A percentile compares a stretch with the other conserved stretches of the same genome.
Conservation (phyloP, 305 asterid species). For the Rubia occidens region DNA sequence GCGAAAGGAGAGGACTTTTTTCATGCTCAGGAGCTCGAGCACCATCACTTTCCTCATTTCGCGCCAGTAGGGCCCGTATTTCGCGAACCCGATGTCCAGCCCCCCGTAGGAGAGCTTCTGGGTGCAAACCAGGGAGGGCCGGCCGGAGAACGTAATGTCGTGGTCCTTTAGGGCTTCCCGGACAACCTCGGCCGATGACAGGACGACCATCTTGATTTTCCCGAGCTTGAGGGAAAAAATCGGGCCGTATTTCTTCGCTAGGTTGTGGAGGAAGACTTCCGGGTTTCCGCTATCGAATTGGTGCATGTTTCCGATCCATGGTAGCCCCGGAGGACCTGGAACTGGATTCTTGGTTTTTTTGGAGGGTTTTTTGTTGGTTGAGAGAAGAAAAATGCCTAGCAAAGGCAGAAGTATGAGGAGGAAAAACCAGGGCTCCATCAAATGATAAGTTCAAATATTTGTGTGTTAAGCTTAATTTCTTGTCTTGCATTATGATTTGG, state of each 20-base stretch:
- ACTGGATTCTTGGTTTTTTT: neutral
- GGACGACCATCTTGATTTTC: neutral
- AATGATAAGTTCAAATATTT: no score
- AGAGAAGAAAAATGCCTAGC: neutral
- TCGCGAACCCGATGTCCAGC: slow-evolving; percentile 7
- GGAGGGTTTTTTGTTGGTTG: neutral
- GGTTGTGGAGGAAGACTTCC: slow-evolving; percentile 7
- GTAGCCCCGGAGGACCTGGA: slow-evolving; percentile 24
- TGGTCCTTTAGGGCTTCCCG: slow-evolving; percentile 13
- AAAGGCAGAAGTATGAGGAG: neutral
- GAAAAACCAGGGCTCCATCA: neutral
- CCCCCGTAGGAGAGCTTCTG: slow-evolving; percentile 17
- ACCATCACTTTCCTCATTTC: slow-evolving; percentile 20
- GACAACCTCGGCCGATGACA: slow-evolving; percentile 21
- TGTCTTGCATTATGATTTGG: neutral
- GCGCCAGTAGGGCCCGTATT: slow-evolving; percentile 20
- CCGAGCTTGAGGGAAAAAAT: slow-evolving; percentile 15
- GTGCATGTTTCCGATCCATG: slow-evolving; percentile 18
- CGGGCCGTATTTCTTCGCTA: slow-evolving; percentile 22
- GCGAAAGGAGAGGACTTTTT: slow-evolving; percentile 19
- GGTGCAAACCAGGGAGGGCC: slow-evolving; percentile 5
- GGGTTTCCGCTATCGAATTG: slow-evolving; percentile 2
- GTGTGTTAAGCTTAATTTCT: no score
- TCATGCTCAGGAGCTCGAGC: slow-evolving; percentile 12
- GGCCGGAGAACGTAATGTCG: slow-evolving; percentile 18